A percentile compares a stretch with the other conserved stretches of the same genome.
Conservation (phyloP, 257 asterid species). For the Salvia hispanica region DNA sequence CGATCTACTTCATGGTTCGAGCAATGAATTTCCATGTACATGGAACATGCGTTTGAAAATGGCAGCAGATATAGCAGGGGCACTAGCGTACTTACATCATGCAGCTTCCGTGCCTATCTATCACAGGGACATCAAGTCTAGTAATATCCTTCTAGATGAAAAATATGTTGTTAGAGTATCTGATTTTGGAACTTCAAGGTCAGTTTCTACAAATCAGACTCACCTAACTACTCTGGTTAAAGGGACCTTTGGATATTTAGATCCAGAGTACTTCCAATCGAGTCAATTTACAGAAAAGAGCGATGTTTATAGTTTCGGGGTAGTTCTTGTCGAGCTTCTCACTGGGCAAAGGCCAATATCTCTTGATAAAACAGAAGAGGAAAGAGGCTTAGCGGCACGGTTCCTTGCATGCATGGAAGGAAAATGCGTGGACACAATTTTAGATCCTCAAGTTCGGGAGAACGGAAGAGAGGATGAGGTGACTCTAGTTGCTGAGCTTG, state of each 20-base stretch:
- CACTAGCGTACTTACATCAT: slow-evolving; percentile 11
- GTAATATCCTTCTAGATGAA: slow-evolving; percentile 30
- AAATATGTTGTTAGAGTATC: slow-evolving; percentile 20
- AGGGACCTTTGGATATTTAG: slow-evolving; percentile 37
- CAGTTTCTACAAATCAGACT: slow-evolving; percentile 28
- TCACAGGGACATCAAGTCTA: slow-evolving; percentile 32
- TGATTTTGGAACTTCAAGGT: slow-evolving; percentile 25
- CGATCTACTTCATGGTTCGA: too few relatives aligned
- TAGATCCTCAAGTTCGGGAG: slow-evolving; percentile 16
- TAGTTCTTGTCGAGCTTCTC: slow-evolving; percentile 30
- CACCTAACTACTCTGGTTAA: slow-evolving; percentile 30
- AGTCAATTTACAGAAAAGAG: background rate
- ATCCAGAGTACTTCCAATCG: slow-evolving; percentile 18
- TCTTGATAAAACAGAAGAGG: background rate
- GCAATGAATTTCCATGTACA: background rate
- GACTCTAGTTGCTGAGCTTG: slow-evolving; percentile 11
- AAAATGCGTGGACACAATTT: background rate
- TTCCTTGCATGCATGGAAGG: background rate
- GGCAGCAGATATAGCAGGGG: slow-evolving; percentile 21
- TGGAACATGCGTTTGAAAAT: slow-evolving; percentile 20
- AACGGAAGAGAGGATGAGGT: slow-evolving; percentile 1
- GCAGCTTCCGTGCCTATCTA: too few relatives aligned
- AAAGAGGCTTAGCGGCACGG: background rate
- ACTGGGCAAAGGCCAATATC: slow-evolving; percentile 21
- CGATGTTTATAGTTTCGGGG: slow-evolving; percentile 1